phyloP scores from a whole-genome alignment of 2,329 filamentous ascomycete species.

The Aureobasidium uvarum region DNA sequence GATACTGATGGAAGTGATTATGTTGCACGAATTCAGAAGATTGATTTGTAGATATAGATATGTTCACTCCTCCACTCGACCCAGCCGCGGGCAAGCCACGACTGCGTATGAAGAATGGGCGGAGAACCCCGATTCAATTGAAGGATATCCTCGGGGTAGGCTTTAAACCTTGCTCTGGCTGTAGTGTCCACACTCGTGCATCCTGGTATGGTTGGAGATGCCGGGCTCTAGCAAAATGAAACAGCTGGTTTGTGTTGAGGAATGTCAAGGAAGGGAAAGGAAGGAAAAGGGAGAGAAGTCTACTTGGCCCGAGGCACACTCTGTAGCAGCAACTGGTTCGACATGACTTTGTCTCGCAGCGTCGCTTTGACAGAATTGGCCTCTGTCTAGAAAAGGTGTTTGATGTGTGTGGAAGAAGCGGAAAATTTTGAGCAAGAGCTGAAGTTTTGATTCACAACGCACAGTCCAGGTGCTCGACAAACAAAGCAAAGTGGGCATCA shows the following conservation, averaged over 20 bases:
- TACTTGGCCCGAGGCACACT: conserved; percentile 4
- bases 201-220: conserved; percentile 39
- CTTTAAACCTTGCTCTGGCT: conserved; percentile 37
- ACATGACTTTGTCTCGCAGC: neutral
- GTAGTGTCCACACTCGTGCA: conserved; percentile 46
- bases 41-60: neutral
- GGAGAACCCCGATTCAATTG: conserved; percentile 2
- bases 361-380: conserved; percentile 1
- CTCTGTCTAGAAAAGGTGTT: neutral
- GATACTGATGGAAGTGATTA: neutral
- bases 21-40: neutral
- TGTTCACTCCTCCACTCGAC: conserved; percentile 22
- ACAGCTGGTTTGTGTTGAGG: conserved; percentile 35
- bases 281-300: neutral
- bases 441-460: conserved; percentile 9
- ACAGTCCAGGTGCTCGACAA: conserved; percentile 21
- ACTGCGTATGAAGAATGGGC: conserved; percentile 13
- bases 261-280: too few relatives aligned
- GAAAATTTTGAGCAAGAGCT: conserved; percentile 4
- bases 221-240: conserved; percentile 46
- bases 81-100: conserved; percentile 13
- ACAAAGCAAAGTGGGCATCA: conserved; percentile 20
- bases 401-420: neutral
- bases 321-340: neutral
- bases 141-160: conserved; percentile 12